Base-by-base conservation (phyloP, 495 filamentous ascomycete genomes). In the Endocarpon pusillum region DNA sequence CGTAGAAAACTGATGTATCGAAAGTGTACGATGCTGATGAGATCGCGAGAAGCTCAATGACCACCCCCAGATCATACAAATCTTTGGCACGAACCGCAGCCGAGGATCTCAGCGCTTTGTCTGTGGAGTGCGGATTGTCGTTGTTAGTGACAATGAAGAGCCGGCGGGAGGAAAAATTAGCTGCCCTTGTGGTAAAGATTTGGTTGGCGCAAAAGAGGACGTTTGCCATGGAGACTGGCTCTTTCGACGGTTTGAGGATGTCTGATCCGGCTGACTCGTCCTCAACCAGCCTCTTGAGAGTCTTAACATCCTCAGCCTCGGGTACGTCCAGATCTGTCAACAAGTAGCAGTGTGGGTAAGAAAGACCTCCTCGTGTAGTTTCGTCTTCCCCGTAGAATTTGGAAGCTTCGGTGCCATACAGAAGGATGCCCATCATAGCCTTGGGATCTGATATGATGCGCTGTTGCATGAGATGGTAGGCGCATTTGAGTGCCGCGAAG, bases 361-460 rank as follows among this genome's bases (percentile, higher is more conserved):
- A 69, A 3, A 75, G 59, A 19, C 66, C 67, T 19, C 66, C 68
- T 12, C 67, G 62, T 21, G 57, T 59, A 15, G 68, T 61, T 26
- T 72, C 66, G 30, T 78, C 72, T 35, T 78, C 79, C 14, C 71
- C 68, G 33, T 73, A 68, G 45, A 91, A 87, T 43, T 79, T 87
- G 12, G 84, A 80, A 48, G 81, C 68, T 50, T 91, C 64, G 0
- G 87, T 96, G 9, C 85, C 84, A 41, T 89, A 96, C 5, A 99
- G 68, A n/a, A 99, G 51, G 6, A 99, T 77, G 3, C 87, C 87
- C 62, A 99, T 94, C 87, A 94, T 92, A 44, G 96, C 89, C 47
- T 75, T 82, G 0, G 91, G 91, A 41, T 86, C 86, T 2, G 85
- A 85, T 47, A 99, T 94, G 45, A 99, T 94, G 37, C 91, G 77